A percentile compares a stretch with the other conserved stretches of the same genome.
These are phyloP conservation scores for Osmanthus fragrans DNA, from an alignment of 257 asterid genomes.

Conservation along the genomic window DNA sequence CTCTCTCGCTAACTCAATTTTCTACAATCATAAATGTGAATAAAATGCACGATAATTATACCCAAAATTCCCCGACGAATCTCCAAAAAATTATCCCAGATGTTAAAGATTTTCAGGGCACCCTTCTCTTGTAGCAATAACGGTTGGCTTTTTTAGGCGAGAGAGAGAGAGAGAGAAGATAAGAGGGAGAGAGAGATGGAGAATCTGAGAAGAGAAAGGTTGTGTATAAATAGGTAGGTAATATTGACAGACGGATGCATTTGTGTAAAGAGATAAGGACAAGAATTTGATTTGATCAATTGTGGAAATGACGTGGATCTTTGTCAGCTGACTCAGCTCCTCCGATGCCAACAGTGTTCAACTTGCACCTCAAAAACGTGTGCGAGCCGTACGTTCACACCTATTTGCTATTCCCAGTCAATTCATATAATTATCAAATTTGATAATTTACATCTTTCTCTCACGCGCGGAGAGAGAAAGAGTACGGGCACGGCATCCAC, in stretches of 20 bases:
- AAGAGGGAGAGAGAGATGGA: neutral
- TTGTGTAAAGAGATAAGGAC: neutral
- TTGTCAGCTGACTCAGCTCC: too few species aligned
- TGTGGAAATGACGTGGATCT: neutral
- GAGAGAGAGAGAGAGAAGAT: neutral
- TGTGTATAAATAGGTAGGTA: neutral
- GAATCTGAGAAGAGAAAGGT: neutral
- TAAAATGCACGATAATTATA: neutral
- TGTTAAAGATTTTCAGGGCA: conserved; percentile 8
- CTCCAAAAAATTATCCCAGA: conserved; percentile 3
- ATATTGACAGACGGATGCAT: neutral
- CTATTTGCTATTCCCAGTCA: neutral
- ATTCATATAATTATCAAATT: neutral
- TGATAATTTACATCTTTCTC: too few species aligned
- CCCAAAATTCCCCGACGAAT: conserved; percentile 4
- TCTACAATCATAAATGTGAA: neutral
- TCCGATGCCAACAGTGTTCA: neutral
- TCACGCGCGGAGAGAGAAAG: too few species aligned
- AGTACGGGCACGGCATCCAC: too few species aligned
- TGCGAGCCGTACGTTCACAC: neutral
- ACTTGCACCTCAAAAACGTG: conserved; percentile 5
- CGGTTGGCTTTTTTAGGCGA: conserved; percentile 15
- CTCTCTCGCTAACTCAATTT: neutral
- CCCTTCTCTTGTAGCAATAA: conserved; percentile 3
- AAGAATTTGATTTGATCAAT: neutral